Evolutionary conservation across 2,329 filamentous ascomycete genomes (phyloP), one percentile per base, ranked within the genome.

Genomic region (Aureobasidium namibiae): DNA sequence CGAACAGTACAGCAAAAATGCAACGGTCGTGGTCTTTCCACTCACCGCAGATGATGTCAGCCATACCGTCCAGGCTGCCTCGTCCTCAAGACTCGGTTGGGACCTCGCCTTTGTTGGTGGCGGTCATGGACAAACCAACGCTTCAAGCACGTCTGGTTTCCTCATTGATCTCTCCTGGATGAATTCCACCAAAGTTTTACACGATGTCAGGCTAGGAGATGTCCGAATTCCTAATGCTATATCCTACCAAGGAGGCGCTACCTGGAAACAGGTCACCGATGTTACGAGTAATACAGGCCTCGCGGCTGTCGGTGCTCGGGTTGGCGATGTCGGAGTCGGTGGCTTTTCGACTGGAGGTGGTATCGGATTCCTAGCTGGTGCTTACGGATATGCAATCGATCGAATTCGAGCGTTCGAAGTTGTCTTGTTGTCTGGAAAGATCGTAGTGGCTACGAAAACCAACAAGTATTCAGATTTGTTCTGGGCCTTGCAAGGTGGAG

Each of bases 401-500:
- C 54, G 61, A 14, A 26, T 62, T 6, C 38, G 44, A 26, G 61
- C 61, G 5, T 78, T 70, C 50, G 75, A 80, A 59, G 71, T 80
- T 13, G 74, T 78, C 3, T 70, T 77, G 1, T 76, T 78, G 36
- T 74, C 78, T 61, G 76, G 79, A 10, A 67, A 70, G 8, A 73
- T 82, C 45, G 69, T 79, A 50, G 75, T 74, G 8, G 80, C 75
- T 4, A 78, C 74, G 23, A 64, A 66, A 11, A 66, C 66, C 1
- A 67, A 69, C 9, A 67, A 82, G 59, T 59, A 63, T 44, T 63
- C 74, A 0, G 80, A 83, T 59, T 70, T 85, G 13, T 82, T 73
- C 67, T 71, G 71, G 61, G 79, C 77, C 0, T 73, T 84, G 6
- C 78, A 79, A 62, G 62, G 62, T 13, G 81, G 82, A n/a, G 76